phyloP scores from a whole-genome alignment of 495 filamentous ascomycete genomes.

The Diplogelasinospora grovesii region DNA sequence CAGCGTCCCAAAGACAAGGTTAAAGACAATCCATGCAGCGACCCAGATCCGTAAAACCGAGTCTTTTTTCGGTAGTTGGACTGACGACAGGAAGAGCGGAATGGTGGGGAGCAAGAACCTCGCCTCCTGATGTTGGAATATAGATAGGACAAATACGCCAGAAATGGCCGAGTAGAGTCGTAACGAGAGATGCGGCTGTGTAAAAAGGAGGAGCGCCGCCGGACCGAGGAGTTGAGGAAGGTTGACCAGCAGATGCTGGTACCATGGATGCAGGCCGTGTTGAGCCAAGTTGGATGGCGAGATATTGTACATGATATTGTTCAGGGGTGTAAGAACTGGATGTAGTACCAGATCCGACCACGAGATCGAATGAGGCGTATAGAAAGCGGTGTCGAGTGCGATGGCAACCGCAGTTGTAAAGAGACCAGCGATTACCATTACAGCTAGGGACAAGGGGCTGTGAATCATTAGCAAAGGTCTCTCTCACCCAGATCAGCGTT shows the following conservation, averaged over 20 bases:
- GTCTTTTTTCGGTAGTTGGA: conserved; percentile 59
- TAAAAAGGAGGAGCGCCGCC: conserved; percentile 61
- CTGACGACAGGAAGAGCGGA: conserved; percentile 79
- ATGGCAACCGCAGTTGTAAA: conserved; percentile 65
- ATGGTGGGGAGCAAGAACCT: conserved; percentile 85
- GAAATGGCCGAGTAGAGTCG: conserved; percentile 72
- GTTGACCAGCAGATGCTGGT: conserved; percentile 82
- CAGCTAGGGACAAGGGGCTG: conserved; percentile 63
- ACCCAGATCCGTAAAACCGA: conserved; percentile 50
- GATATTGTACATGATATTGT: conserved; percentile 87
- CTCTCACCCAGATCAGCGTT: neutral
- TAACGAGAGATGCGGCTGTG: conserved; percentile 48
- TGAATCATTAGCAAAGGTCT: conserved; percentile 17
- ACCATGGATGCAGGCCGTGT: conserved; percentile 87
- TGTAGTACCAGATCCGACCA: conserved; percentile 47
- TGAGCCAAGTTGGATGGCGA: conserved; percentile 68
- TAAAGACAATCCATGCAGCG: conserved; percentile 74
- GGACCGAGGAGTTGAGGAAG: conserved; percentile 89
- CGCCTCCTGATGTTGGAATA: conserved; percentile 90
- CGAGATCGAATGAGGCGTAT: conserved; percentile 50
- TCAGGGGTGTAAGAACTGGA: conserved; percentile 80
- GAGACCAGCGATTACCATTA: conserved; percentile 52
- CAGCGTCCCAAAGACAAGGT: conserved; percentile 64
- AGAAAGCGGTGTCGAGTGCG: conserved; percentile 76
- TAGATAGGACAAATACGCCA: conserved; percentile 69